Evolutionary conservation across 2,329 filamentous ascomycete genomes (phyloP).

Genomic region (Fusarium anthophilum): DNA sequence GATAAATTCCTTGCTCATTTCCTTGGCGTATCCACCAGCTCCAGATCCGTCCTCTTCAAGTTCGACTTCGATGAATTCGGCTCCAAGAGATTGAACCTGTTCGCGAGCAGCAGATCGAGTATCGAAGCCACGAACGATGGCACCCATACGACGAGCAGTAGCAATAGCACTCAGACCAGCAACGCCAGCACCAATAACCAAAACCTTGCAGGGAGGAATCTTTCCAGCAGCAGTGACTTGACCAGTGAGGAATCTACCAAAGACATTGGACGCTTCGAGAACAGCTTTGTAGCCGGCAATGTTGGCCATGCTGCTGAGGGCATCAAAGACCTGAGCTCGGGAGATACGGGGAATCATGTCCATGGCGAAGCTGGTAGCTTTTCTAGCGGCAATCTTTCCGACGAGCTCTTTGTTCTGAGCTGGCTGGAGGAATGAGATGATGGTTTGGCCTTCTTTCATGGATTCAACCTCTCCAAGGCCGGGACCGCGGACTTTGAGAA

Average conservation of each 20-base stretch:
- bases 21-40: constrained; percentile 88
- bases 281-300: constrained; percentile 95
- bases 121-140: constrained; percentile 90
- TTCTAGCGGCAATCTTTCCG: constrained; percentile 74
- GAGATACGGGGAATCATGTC: constrained; percentile 93
- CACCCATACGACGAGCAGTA: constrained; percentile 84
- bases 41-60: constrained; percentile 86
- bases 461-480: constrained; percentile 74
- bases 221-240: constrained; percentile 91
- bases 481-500: constrained; percentile 85
- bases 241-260: constrained; percentile 87
- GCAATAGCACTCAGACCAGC: constrained; percentile 89
- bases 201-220: constrained; percentile 89
- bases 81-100: constrained; percentile 89
- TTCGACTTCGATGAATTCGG: constrained; percentile 89
- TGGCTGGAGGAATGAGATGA: constrained; percentile 87
- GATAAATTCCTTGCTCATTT: constrained; percentile 94
- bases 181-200: constrained; percentile 91
- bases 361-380: constrained; percentile 86
- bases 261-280: constrained; percentile 87
- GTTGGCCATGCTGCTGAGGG: constrained; percentile 91
- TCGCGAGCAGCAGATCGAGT: constrained; percentile 88
- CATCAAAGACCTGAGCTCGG: constrained; percentile 87
- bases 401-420: constrained; percentile 81
- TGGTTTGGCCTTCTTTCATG: constrained; percentile 74